Evolutionary conservation across 139 green algal species (phyloP).

Genomic region (Closterium sp.): DNA sequence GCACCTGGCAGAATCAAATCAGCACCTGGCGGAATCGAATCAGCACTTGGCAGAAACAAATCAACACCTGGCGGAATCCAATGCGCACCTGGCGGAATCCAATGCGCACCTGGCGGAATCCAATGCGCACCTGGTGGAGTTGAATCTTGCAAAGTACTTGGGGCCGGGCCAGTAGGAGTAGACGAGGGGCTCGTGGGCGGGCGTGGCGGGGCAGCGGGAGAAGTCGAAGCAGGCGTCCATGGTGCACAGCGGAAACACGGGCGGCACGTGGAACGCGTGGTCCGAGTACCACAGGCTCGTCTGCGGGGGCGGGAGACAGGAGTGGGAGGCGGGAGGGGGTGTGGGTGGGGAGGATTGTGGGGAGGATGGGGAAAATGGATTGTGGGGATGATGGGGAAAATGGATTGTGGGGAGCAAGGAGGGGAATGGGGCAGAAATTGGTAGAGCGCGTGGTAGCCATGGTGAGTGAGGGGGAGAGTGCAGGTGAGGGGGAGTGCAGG

Average conservation of each 20-base stretch:
- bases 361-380: background rate
- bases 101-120: background rate
- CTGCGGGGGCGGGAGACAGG: background rate
- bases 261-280: background rate
- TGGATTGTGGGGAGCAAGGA: background rate
- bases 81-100: no score
- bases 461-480: background rate
- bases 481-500: background rate
- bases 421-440: background rate
- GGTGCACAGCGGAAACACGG: conserved; percentile 2
- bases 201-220: background rate
- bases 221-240: conserved; percentile 13
- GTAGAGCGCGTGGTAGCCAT: background rate
- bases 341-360: background rate
- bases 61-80: no score
- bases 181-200: background rate
- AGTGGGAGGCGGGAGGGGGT: background rate
- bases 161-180: conserved; percentile 1
- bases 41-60: no score
- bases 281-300: background rate
- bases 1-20: no score
- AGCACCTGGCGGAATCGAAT: no score
- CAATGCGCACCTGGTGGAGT: background rate
- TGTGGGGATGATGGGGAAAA: background rate
- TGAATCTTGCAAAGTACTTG: conserved; percentile 3